Evolutionary conservation across 257 asterid genomes (phyloP), one percentile per base, ranked within the genome.

Genomic region (Salvia hispanica): DNA sequence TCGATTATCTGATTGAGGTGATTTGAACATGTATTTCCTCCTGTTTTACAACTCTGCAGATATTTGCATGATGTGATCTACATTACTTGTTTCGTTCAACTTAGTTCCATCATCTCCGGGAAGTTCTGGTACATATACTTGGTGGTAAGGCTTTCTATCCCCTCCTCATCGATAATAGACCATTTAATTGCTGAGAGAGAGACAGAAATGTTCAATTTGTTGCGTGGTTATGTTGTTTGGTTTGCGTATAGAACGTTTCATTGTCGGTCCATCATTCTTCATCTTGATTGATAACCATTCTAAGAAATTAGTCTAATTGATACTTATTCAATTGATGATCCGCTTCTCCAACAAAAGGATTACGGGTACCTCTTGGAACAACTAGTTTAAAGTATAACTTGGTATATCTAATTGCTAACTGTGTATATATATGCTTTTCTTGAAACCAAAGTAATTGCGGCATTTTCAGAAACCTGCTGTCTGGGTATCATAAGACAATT

Each of bases 51-150:
- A 62, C 50, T 58, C 72, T 81, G 89, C 99, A 90, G 99, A 70
- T 93, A 90, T 74, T 70, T 86, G 75, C 97, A 89, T 58, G 97
- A 94, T 74, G 81, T 94, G 71, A 94, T 94, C 85, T 94, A 94
- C 80, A 78, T 94, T 34, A 91, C 97, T 10, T 80, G 95, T 72
- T 91, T 94, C 64, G 96, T 94, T 66, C 99, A 94, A 77, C 82
- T 94, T 64, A 73, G 88, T 48, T 83, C 97, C 77, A 83, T 89
- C 76, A 72, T 94, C 71, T 94, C 97, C 9, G 97, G 79, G 64
- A 91, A 85, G 77, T 88, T 90, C 78, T 88, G 96, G 95, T 88
- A 81, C 80, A 76, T 81, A 70, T 94, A 88, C 79, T 77, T 90
- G 77, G 96, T 90, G 91, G 99, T 94, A 80, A 78, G 96, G 65